Evolutionary conservation across 2,329 filamentous ascomycete species (phyloP).

Genomic region (Aspergillus awamori): DNA sequence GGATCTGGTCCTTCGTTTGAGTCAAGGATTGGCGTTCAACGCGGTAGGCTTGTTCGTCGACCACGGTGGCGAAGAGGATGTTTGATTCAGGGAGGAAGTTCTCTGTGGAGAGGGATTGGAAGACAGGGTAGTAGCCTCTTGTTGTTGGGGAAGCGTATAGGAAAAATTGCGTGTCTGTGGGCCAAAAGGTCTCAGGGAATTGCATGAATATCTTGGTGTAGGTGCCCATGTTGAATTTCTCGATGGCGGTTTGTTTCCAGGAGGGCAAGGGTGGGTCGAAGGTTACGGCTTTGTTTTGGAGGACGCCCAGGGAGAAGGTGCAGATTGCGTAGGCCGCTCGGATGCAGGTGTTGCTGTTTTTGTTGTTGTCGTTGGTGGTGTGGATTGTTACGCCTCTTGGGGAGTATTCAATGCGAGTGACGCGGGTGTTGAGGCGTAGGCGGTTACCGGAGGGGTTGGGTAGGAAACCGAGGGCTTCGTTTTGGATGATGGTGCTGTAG

Average conservation of each 20-base stretch:
- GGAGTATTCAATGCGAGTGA: conserved; percentile 59
- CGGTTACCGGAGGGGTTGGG: conserved; percentile 53
- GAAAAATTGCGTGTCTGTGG: conserved; percentile 55
- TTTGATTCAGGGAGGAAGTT: conserved; percentile 64
- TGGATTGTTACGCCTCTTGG: conserved; percentile 51
- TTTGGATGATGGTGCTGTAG: conserved; percentile 60
- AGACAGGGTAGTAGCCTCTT: conserved; percentile 62
- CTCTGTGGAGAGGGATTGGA: conserved; percentile 62
- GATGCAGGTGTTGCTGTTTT: conserved; percentile 58
- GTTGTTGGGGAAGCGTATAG: conserved; percentile 55
- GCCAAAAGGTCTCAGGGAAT: conserved; percentile 70
- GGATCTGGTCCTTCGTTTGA: conserved; percentile 58
- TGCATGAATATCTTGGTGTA: conserved; percentile 75
- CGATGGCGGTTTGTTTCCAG: conserved; percentile 68
- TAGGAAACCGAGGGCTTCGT: conserved; percentile 62
- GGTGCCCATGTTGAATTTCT: conserved; percentile 68
- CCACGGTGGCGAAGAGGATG: conserved; percentile 68
- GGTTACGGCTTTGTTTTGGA: conserved; percentile 62
- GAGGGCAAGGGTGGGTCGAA: conserved; percentile 63
- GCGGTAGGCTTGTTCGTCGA: conserved; percentile 58
- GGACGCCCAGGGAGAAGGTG: conserved; percentile 69
- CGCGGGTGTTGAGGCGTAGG: conserved; percentile 60
- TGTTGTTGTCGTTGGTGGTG: conserved; percentile 46
- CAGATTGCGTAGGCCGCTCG: conserved; percentile 64
- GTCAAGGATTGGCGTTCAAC: conserved; percentile 63